Conservation (phyloP, 345 rosid genomes). For the Linum lewisii region DNA sequence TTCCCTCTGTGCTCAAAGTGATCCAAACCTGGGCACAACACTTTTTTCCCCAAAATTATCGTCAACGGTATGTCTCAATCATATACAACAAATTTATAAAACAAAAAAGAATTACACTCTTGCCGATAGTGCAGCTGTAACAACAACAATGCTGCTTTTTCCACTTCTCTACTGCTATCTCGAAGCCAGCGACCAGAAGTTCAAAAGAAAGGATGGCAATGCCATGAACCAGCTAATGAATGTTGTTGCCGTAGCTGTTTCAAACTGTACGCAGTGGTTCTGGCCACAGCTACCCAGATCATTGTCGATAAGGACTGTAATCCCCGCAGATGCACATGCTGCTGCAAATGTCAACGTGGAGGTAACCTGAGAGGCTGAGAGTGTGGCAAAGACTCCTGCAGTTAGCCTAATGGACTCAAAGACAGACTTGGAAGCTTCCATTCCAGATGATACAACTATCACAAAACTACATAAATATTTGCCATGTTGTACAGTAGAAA, state of each 20-base stretch:
- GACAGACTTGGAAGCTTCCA: too few relatives aligned
- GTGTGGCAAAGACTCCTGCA: not conserved
- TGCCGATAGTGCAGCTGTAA: not conserved
- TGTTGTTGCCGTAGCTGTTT: slow-evolving; percentile 69
- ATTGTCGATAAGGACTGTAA: slow-evolving; percentile 72
- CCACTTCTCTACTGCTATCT: not conserved
- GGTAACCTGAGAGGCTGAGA: slow-evolving; percentile 39
- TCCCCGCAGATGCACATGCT: slow-evolving; percentile 76
- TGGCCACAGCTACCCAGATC: slow-evolving; percentile 41
- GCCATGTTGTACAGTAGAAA: too few relatives aligned
- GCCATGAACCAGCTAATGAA: slow-evolving; percentile 60
- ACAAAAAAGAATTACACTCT: too few relatives aligned
- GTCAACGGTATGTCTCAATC: too few relatives aligned
- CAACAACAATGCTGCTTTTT: not conserved
- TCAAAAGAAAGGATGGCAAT: slow-evolving; percentile 56
- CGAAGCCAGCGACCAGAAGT: slow-evolving; percentile 66
- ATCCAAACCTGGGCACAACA: too few relatives aligned
- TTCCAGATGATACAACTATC: too few relatives aligned
- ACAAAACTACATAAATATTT: too few relatives aligned
- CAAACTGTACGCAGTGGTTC: slow-evolving; percentile 58
- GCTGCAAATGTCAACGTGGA: slow-evolving; percentile 69
- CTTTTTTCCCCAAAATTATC: too few relatives aligned
- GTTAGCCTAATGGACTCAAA: too few relatives aligned
- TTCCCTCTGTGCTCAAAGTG: too few relatives aligned
- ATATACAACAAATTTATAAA: too few relatives aligned